Evolutionary conservation across 2,329 filamentous ascomycete species (phyloP).

Genomic region (Aspergillus bombycis): DNA sequence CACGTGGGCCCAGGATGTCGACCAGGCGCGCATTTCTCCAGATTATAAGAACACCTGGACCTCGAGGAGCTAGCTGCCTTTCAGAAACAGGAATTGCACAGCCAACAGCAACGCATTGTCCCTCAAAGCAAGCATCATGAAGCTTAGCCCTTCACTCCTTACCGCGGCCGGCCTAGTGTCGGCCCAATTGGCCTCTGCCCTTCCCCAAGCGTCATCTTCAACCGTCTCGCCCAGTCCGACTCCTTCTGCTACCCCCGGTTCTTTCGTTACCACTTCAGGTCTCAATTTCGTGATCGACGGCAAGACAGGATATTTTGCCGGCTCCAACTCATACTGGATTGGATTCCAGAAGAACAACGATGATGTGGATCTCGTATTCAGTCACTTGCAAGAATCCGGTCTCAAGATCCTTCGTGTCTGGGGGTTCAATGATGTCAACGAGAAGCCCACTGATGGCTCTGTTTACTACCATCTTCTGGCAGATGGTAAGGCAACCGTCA

Average conservation of each 20-base stretch:
- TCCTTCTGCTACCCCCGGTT: constrained; percentile 15
- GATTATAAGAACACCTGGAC: background rate
- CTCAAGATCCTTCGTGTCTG: constrained; percentile 57
- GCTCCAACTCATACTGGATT: constrained; percentile 58
- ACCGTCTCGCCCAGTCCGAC: background rate
- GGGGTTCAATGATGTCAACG: constrained; percentile 57
- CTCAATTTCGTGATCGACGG: constrained; percentile 45
- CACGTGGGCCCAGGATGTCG: background rate
- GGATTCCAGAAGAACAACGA: constrained; percentile 52
- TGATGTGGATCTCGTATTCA: constrained; percentile 51
- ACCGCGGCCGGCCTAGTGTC: constrained; percentile 24
- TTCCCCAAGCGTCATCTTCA: constrained; percentile 16
- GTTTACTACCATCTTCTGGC: constrained; percentile 51
- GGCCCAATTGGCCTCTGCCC: constrained; percentile 20
- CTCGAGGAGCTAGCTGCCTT: background rate
- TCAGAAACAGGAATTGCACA: background rate
- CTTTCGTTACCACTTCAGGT: constrained; percentile 29
- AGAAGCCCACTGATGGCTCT: constrained; percentile 43
- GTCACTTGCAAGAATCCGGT: constrained; percentile 39
- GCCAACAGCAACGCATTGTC: background rate
- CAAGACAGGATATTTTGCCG: constrained; percentile 49
- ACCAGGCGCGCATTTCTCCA: background rate
- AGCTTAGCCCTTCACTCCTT: constrained; percentile 15
- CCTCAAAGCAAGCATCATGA: constrained; percentile 15
- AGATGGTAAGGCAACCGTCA: constrained; percentile 55